Base-by-base conservation (phyloP, 192 early-diverging fungal species). In the Physocladia obscura region DNA sequence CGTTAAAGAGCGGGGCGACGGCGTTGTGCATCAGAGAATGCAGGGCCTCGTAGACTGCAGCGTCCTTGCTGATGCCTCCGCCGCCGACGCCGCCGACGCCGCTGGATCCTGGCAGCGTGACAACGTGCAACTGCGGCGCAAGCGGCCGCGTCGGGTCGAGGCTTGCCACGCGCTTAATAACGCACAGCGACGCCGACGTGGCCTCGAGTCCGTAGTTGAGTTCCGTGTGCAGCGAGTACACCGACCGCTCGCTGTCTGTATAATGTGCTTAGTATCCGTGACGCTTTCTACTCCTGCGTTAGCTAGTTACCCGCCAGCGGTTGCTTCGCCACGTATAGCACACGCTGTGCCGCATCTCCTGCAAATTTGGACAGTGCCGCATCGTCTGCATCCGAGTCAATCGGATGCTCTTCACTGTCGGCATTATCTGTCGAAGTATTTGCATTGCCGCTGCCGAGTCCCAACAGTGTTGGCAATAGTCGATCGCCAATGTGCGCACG, bases 1-100 rank as follows among this genome's bases (percentile, higher is more conserved):
- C 96, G 69, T 97, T 93, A 74, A 99, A 99, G 82, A 94, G 96
- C 11, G 97, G 97, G 30, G 90, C 84, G 50, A 98, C 92, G 1
- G 93, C 97, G 76, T 92, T 87, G 72, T 96, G 95, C 65, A 99
- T 89, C 69, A 93, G 93, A 0, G 90, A 89, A 58, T 97, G 94
- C 3, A 98, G 76, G 0, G 90, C 84, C 78, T 96, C 96, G 77
- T 95, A 99, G 11, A 92, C 89, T 49, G 84, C 88, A 6, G 70
- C 68, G 47, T 75, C 69, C 54, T 72, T 77, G 2, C 39, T 24
- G 37, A 59, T 0, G 57, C 11, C 31, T 13, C 13, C 11, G 11
- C 31, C 2, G 26, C 11, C 3, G 17, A 29, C 4, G 31, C 27
- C 1, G 26, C 6, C 40, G 40, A 22, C n/a, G 63, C 26, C 24